Conservation (phyloP, 148 eudicot genomes). For the Arctostaphylos glauca region DNA sequence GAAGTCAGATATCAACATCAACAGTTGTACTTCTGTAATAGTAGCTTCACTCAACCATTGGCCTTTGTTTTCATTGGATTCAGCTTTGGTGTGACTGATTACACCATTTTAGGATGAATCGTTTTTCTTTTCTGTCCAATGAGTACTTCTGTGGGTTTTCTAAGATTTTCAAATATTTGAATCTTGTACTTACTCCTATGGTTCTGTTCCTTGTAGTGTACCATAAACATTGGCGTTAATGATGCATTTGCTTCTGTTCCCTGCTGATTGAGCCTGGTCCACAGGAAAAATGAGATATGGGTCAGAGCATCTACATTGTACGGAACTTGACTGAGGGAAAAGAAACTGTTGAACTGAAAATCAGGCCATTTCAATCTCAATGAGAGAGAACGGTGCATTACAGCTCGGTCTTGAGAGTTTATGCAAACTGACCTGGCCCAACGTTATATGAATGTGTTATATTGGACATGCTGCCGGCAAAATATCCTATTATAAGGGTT, state of each 20-base stretch:
- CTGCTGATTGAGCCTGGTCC: not conserved
- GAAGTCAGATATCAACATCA: not conserved
- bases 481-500: too few species aligned
- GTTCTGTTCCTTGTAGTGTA: not conserved
- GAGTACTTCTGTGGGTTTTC: not conserved
- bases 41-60: not conserved
- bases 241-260: not conserved
- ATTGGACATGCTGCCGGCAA: too few species aligned
- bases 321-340: not conserved
- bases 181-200: not conserved
- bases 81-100: not conserved
- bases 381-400: not conserved
- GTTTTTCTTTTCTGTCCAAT: not conserved
- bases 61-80: not conserved
- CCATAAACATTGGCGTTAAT: not conserved
- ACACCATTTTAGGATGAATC: not conserved
- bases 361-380: not conserved
- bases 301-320: not conserved
- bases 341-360: not conserved
- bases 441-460: too few species aligned
- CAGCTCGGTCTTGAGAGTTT: not conserved
- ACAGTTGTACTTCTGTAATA: not conserved
- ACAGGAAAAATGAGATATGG: not conserved
- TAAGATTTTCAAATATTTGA: not conserved
- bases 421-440: not conserved